Evolutionary conservation across 306 rosid species (phyloP), one percentile per base, ranked within the genome.

Genomic region (Vachellia pachyceras): DNA sequence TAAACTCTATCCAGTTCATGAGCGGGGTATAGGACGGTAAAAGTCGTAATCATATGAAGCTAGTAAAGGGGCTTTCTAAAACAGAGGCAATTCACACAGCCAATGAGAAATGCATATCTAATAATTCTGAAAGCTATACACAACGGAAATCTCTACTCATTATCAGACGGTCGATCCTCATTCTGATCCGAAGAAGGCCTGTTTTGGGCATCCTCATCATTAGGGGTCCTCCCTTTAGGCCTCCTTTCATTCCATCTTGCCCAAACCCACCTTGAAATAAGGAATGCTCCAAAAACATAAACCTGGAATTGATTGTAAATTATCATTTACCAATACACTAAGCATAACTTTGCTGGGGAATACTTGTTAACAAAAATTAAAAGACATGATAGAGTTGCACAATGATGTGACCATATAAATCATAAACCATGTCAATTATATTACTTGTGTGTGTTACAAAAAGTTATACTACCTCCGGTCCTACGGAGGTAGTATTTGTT

Each of bases 161-260:
- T 20, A 22, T 23, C 65, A 22, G 36, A 23, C 25, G 65, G 65
- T 58, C 65, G 65, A 22, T 36, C 37, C 36, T 58, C 65, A 5
- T 58, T 58, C 36, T 22, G 36, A 58, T 58, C 36, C 0, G 65
- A 61, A 35, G 91, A 74, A 68, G 82, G 77, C 45, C 69, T 74
- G 52, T 82, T 79, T 67, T 44, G 78, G 3, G 36, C 74, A 75
- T 89, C 82, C 61, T 88, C 86, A 61, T 88, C 90, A 45, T 87
- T 70, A 40, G 91, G 81, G 50, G 91, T 60, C 65, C 44, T 77
- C 66, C 91, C 91, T 67, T 57, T 75, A 5, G 55, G 86, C 85
- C 82, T 88, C 85, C 94, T 92, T 86, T 92, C 98, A 39, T 85
- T 90, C 97, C 97, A 95, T 87, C 91, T 90, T 74, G 92, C 95